phyloP scores from a whole-genome alignment of 2,329 filamentous ascomycete genomes.

The Paecilomyces dactylethromorphus region DNA sequence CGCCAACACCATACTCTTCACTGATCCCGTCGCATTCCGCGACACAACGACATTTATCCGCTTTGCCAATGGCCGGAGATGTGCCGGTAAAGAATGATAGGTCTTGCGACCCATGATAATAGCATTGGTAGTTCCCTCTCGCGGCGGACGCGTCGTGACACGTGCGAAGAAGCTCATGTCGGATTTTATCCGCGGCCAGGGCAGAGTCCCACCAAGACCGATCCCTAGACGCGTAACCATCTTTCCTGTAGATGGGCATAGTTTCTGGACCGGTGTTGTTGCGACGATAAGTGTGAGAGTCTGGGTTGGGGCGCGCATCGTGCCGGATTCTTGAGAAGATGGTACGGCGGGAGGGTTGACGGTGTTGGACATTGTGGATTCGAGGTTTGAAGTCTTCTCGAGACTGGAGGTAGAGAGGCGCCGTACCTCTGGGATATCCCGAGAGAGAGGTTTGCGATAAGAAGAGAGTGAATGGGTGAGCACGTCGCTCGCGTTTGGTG shows the following conservation, averaged over 20 bases:
- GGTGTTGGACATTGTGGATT: constrained; percentile 15
- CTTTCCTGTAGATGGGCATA: constrained; percentile 30
- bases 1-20: constrained; percentile 23
- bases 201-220: constrained; percentile 68
- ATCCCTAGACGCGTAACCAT: constrained; percentile 82
- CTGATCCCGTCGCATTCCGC: constrained; percentile 23
- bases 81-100: constrained; percentile 79
- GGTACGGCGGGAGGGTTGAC: constrained; percentile 5
- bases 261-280: constrained; percentile 58
- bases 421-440: background rate
- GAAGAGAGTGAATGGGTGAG: background rate
- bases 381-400: constrained; percentile 6
- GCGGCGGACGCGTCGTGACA: constrained; percentile 62
- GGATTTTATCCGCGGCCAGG: constrained; percentile 80
- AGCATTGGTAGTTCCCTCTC: constrained; percentile 49
- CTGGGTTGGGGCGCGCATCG: constrained; percentile 19
- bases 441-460: background rate
- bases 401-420: background rate
- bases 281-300: constrained; percentile 89
- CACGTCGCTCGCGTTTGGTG: background rate
- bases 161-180: constrained; percentile 96
- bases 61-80: constrained; percentile 71
- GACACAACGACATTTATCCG: constrained; percentile 79
- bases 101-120: constrained; percentile 98
- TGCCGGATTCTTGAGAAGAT: constrained; percentile 8